These are phyloP conservation scores for Pisolithus orientalis DNA, from an alignment of 768 basidiomycete genomes.

Conservation along the genomic window DNA sequence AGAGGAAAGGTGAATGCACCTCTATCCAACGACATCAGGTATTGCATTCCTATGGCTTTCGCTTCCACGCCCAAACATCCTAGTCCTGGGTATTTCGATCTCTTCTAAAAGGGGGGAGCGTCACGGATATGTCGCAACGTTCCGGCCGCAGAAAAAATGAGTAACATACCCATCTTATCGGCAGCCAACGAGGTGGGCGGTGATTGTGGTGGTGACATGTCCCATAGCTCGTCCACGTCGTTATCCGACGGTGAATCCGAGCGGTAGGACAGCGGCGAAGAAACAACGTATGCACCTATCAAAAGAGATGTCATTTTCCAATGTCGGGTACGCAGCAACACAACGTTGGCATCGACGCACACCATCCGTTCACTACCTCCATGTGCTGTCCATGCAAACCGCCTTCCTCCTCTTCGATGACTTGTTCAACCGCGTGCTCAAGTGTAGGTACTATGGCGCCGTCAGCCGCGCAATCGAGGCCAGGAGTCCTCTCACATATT, in stretches of 20 bases:
- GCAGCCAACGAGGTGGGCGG: constrained; percentile 31
- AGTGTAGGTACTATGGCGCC: constrained; percentile 18
- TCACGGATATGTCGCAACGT: neutral
- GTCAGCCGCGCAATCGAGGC: constrained; percentile 17
- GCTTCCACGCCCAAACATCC: too few relatives aligned
- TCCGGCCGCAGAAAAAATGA: neutral
- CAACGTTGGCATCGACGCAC: constrained; percentile 40
- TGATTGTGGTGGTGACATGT: constrained; percentile 42
- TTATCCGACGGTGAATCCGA: constrained; percentile 32
- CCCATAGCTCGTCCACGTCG: constrained; percentile 47
- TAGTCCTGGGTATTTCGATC: constrained; percentile 46
- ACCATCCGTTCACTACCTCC: constrained; percentile 58
- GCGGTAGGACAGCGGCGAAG: constrained; percentile 34
- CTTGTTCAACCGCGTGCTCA: constrained; percentile 13
- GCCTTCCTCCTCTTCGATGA: constrained; percentile 34
- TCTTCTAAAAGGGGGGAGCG: constrained; percentile 33
- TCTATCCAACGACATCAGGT: too few relatives aligned
- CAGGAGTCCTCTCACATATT: neutral
- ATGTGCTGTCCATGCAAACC: constrained; percentile 47
- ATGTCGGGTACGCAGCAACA: neutral
- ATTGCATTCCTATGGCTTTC: too few relatives aligned
- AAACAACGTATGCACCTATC: constrained; percentile 32
- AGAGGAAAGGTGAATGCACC: too few relatives aligned
- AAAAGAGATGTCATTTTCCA: constrained; percentile 9
- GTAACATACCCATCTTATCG: constrained; percentile 43